Percentiles rank a stretch among this genome's conserved stretches.
Conservation (phyloP, 2,329 filamentous ascomycete species). For the Stagonosporopsis chrysanthemi region DNA sequence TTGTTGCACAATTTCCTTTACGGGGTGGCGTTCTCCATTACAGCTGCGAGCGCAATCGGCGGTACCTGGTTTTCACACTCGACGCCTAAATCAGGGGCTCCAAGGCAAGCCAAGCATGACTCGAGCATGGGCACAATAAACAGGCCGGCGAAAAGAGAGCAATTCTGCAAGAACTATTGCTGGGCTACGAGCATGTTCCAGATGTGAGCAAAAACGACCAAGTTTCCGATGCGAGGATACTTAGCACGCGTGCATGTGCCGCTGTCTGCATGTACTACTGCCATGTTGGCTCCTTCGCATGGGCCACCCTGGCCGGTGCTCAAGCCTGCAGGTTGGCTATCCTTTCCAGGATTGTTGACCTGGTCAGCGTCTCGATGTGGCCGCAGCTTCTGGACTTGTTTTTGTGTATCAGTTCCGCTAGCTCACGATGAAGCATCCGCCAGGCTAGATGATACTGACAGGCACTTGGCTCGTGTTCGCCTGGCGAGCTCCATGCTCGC, state of each 20-base stretch:
- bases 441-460: slow-evolving; percentile 15
- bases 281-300: slow-evolving; percentile 11
- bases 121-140: neutral
- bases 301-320: slow-evolving; percentile 6
- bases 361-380: slow-evolving; percentile 9
- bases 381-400: slow-evolving; percentile 10
- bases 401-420: slow-evolving; percentile 17
- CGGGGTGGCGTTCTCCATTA: slow-evolving; percentile 7
- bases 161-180: neutral
- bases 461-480: slow-evolving; percentile 11
- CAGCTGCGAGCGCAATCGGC: slow-evolving; percentile 2
- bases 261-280: slow-evolving; percentile 9
- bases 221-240: slow-evolving; percentile 3
- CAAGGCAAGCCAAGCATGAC: slow-evolving; percentile 13
- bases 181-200: neutral
- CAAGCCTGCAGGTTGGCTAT: slow-evolving; percentile 11
- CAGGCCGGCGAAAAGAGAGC: neutral
- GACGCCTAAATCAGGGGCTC: neutral
- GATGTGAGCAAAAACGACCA: slow-evolving; percentile 4
- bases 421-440: slow-evolving; percentile 11
- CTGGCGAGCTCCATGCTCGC: slow-evolving; percentile 9
- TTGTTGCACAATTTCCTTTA: slow-evolving; percentile 6
- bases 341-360: slow-evolving; percentile 4
- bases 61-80: neutral
- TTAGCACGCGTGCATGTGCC: slow-evolving; percentile 8